A percentile compares a stretch with the other conserved stretches of the same genome.
These are phyloP conservation scores for Dittrichia graveolens DNA, from an alignment of 129 eudicot genomes.

Conservation along the genomic window DNA sequence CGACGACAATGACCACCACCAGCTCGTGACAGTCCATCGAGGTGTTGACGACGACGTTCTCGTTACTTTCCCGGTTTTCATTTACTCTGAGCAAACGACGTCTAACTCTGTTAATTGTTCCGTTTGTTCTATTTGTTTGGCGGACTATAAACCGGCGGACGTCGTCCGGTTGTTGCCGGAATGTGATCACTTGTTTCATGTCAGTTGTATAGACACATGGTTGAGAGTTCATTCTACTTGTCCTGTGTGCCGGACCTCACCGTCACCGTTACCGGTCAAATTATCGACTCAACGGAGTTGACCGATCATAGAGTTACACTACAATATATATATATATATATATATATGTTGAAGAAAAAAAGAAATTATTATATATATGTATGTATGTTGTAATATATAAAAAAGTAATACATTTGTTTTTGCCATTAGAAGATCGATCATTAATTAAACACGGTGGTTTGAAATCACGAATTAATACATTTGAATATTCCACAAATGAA, in stretches of 20 bases:
- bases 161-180: conserved; percentile 54
- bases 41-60: conserved; percentile 24
- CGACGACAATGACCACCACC: not conserved
- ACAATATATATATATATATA: too few relatives aligned
- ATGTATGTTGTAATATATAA: too few relatives aligned
- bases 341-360: too few relatives aligned
- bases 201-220: conserved; percentile 74
- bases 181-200: conserved; percentile 65
- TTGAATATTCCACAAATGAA: too few relatives aligned
- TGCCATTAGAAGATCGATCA: too few relatives aligned
- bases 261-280: conserved; percentile 15
- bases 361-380: too few relatives aligned
- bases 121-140: conserved; percentile 28
- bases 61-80: conserved; percentile 18
- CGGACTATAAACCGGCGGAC: conserved; percentile 4
- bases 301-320: not conserved
- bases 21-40: conserved; percentile 1
- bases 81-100: conserved; percentile 27
- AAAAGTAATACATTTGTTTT: too few relatives aligned
- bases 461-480: too few relatives aligned
- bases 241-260: conserved; percentile 76
- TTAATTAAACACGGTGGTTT: too few relatives aligned
- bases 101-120: not conserved
- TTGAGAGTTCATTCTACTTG: conserved; percentile 65
- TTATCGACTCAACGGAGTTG: conserved; percentile 21